Evolutionary conservation across 78 protist species (phyloP), one percentile per base, ranked within the genome.

Genomic region (Dictyostelium citrinum): DNA sequence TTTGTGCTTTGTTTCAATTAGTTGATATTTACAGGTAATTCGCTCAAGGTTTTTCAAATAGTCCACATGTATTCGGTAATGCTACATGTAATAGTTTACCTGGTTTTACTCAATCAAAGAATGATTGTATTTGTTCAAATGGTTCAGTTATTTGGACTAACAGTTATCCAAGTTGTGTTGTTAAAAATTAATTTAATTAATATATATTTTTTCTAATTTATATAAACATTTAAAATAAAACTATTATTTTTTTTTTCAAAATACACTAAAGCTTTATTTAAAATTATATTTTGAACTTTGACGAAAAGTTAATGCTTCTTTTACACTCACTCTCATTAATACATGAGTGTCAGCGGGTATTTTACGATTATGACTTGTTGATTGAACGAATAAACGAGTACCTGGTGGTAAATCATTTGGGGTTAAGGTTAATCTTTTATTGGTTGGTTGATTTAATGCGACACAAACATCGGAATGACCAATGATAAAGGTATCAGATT

Each of bases 271-370:
- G n/a, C n/a, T n/a, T 58, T n/a, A 20, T n/a, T 60, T 9, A 76
- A 76, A 76, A 76, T 43, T 76, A 76, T 76, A 76, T 76, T 76
- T 76, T 11, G 51, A 37, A 76, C 64, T 37, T 43, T 76, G 82
- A 24, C 82, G 49, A 20, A 39, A 76, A 11, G n/a, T 24, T 43
- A 76, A 43, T n/a, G 82, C 82, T 76, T 76, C 82, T 43, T 37
- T 37, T 11, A 76, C 82, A 41, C 55, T 37, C 5, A 76, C 82
- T 76, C 31, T 76, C 82, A 76, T 76, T 24, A 76, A 37, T 7
- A 76, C 82, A 41, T 76, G 82, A 76, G 82, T 76, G 24, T 76
- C 61, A 24, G 49, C 60, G 0, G 82, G 82, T n/a, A 76, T 76
- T 22, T 76, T 76, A 43, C 82, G 49, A 76, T 76, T 76, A 43